Conservation (phyloP, 495 filamentous ascomycete species). For the Aspergillus asperescens region DNA sequence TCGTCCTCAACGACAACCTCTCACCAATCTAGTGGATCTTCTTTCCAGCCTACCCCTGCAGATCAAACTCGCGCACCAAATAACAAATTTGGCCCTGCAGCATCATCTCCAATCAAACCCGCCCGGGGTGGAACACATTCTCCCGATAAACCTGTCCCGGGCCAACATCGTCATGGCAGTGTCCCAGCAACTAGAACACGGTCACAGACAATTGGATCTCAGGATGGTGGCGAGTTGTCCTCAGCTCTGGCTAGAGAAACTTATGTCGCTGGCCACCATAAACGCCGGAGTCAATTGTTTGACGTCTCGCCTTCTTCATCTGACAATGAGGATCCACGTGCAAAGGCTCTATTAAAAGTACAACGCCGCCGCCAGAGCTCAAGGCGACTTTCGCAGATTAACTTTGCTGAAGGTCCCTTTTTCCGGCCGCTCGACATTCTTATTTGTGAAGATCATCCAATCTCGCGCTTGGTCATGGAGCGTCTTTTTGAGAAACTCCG, state of each 20-base stretch:
- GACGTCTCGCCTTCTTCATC: constrained; percentile 97
- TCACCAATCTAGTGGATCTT: constrained; percentile 67
- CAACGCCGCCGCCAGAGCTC: constrained; percentile 90
- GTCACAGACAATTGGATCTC: constrained; percentile 90
- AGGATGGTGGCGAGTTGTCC: constrained; percentile 72
- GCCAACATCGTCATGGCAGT: constrained; percentile 42
- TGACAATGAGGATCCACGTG: constrained; percentile 89
- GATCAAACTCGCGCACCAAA: constrained; percentile 45
- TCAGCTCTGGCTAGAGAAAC: constrained; percentile 52
- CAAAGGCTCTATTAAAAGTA: constrained; percentile 87
- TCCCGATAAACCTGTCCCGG: constrained; percentile 44
- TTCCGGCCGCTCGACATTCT: constrained; percentile 91
- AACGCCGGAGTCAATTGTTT: constrained; percentile 88
- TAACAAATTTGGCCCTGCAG: constrained; percentile 57
- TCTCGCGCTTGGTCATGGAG: constrained; percentile 97
- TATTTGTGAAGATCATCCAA: constrained; percentile 96
- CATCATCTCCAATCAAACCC: constrained; percentile 73
- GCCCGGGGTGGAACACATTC: constrained; percentile 53
- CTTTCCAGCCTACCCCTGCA: constrained; percentile 67
- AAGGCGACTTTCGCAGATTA: constrained; percentile 83
- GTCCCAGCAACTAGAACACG: constrained; percentile 55
- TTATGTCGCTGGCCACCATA: constrained; percentile 68
- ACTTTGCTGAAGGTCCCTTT: constrained; percentile 69
- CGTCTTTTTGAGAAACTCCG: constrained; percentile 89
- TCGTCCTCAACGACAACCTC: constrained; percentile 76